Evolutionary conservation across 2,329 filamentous ascomycete species (phyloP), one percentile per base, ranked within the genome.

Genomic region (Talaromyces sp.): DNA sequence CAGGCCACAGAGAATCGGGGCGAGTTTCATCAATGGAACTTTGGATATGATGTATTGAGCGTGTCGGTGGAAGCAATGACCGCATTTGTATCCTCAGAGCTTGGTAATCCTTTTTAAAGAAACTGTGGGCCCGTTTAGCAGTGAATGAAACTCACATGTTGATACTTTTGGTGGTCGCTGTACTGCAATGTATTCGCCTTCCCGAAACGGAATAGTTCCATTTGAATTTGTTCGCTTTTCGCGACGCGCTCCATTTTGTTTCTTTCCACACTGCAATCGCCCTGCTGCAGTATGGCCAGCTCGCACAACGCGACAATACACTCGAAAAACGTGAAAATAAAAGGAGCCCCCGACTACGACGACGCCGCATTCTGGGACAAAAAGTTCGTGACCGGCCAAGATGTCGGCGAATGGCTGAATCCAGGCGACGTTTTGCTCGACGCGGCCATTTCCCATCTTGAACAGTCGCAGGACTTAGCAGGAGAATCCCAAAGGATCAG

Each of bases 341-440:
- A 63, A 32, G 69, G 71, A 3, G 70, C 72, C 27, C 69, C 72
- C 6, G 72, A 74, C 39, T 75, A 75, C 47, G 73, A 75, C 44
- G 65, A 70, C 9, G 63, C 72, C 1, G 56, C 62, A 10, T 75
- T 69, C 64, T 75, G 73, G 73, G 69, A 75, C 59, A 58, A 32
- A 9, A 71, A 70, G 36, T 75, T 75, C 57, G 70, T 70, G 32
- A 71, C 66, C n/a, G 72, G 72, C n/a, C 65, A 65, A 15, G 73
- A 75, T 69, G 69, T 74, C 15, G 73, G 73, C 28, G 73, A 75
- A 65, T 75, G 73, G 73, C 59, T 75, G 60, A 75, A 75, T 54
- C 59, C 72, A 1, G 73, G 73, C 32, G 70, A 75, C 28, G 59
- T 60, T 22, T 61, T 75, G 11, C 59, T 75, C 22, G 71, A 72